Conservation (phyloP, 2,329 filamentous ascomycete genomes). For the Aspergillus fijiensis region DNA sequence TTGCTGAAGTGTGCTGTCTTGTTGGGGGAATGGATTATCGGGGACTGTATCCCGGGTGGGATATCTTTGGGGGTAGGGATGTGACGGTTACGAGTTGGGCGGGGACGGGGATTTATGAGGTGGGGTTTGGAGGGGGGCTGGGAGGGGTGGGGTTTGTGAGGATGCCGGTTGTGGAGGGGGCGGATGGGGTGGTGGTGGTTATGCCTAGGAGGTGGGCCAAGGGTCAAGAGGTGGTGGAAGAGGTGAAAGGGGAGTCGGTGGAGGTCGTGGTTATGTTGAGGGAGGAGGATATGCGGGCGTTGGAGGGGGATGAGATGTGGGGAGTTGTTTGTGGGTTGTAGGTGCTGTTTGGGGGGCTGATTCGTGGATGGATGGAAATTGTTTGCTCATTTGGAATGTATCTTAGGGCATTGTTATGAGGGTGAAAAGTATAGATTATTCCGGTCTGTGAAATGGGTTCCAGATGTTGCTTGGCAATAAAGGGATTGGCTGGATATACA, state of each 20-base stretch:
- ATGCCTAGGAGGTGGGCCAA: background rate
- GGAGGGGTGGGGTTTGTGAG: conserved; percentile 8
- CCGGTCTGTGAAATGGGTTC: no score
- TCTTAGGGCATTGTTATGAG: no score
- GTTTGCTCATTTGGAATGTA: no score
- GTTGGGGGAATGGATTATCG: background rate
- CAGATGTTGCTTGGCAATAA: no score
- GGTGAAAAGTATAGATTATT: no score
- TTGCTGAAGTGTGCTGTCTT: conserved; percentile 11
- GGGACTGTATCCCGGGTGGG: conserved; percentile 12
- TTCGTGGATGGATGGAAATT: no score
- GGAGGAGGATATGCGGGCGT: conserved; percentile 4
- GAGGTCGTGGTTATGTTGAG: conserved; percentile 8
- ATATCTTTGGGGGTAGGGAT: conserved; percentile 15
- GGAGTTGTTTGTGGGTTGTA: no score
- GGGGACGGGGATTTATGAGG: conserved; percentile 8
- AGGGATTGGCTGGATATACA: no score
- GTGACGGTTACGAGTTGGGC: conserved; percentile 17
- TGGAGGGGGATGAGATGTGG: conserved; percentile 7
- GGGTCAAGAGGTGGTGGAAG: no score
- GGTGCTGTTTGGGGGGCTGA: no score
- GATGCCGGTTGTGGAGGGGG: conserved; percentile 11
- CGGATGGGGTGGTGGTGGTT: conserved; percentile 6
- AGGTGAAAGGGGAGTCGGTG: background rate
- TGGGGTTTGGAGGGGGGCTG: conserved; percentile 11